phyloP scores from a whole-genome alignment of 2,329 filamentous ascomycete species.

The Fonsecaea pedrosoi region DNA sequence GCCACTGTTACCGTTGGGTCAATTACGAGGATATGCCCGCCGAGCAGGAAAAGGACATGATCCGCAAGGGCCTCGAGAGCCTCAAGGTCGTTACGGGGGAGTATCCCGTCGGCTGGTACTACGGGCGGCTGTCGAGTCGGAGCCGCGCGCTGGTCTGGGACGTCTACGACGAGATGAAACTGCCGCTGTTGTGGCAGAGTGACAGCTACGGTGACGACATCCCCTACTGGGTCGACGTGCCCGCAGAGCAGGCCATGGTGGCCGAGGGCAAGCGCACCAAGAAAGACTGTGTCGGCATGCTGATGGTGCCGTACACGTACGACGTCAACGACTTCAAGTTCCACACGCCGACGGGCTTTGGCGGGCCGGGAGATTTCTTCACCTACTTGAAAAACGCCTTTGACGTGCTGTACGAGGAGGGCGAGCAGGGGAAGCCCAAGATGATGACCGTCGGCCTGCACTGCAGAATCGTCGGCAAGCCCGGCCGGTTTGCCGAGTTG shows the following conservation, averaged over 20 bases:
- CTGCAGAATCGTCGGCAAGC: conserved; percentile 60
- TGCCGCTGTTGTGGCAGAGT: conserved; percentile 50
- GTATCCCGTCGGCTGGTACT: conserved; percentile 3
- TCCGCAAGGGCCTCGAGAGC: background rate
- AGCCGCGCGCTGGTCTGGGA: background rate
- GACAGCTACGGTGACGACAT: conserved; percentile 63
- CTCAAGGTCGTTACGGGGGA: background rate
- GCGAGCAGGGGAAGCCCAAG: conserved; percentile 56
- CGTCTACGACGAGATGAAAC: background rate
- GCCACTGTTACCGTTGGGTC: background rate
- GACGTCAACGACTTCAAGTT: conserved; percentile 1
- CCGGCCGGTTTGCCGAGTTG: conserved; percentile 57
- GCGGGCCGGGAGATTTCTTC: conserved; percentile 1
- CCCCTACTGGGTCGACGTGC: conserved; percentile 63
- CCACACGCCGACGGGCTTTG: conserved; percentile 2
- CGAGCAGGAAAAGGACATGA: conserved; percentile 1
- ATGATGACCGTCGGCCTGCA: conserved; percentile 66
- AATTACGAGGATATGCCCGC: background rate
- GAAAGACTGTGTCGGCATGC: conserved; percentile 38
- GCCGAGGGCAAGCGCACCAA: conserved; percentile 56
- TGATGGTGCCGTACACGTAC: background rate
- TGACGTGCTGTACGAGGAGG: conserved; percentile 61
- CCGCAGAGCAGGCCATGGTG: conserved; percentile 33
- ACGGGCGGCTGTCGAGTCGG: background rate
- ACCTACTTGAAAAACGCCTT: conserved; percentile 48